Base-by-base conservation (phyloP, 75 land plant species). In the Pinus taeda region DNA sequence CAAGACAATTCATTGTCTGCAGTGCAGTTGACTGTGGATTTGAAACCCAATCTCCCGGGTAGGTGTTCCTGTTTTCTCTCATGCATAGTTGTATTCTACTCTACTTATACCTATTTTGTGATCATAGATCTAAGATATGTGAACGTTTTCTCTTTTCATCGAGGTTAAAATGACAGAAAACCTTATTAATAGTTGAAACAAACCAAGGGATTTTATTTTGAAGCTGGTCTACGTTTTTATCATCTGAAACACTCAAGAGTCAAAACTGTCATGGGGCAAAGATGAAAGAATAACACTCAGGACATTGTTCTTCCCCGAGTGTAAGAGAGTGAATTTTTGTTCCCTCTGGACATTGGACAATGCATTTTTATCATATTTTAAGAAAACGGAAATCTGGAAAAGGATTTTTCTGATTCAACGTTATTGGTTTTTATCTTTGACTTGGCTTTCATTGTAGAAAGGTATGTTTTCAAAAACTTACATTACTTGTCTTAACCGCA, bases 1-100 rank as follows among this genome's bases (percentile, higher is more conserved):
- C 78, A 87, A 20, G 85, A 90, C 72, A 83, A 88, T 63, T 74
- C 69, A n/a, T 65, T 88, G 64, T 57, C 78, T 30, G 88, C 95
- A 69, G 83, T 92, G 37, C 97, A 92, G 77, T 82, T 94, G 81
- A 92, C 97, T 55, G 91, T 90, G 6, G 97, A 94, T 76, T 79
- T 94, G 75, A 94, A 94, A 80, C 97, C 97, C 6, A 88, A 94
- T 83, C 88, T 94, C 71, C 93, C 93, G 53, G 74, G 93, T 91
- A 83, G 60, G 71, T 60, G 20, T 66, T 53, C n/a, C 55, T 21
- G 74, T 73, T 55, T 78, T 22, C 59, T 80, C 42, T 75, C 61
- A 45, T 4, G 14, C 17, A 55, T 56, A 15, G 36, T 36, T 65
- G 74, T 15, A n/a, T 73, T 21, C 58, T 6, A 8, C 17, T 72